Evolutionary conservation across 108 stramenopile genomes (phyloP), one percentile per base, ranked within the genome.

Genomic region (Nitzschia inconspicua): DNA sequence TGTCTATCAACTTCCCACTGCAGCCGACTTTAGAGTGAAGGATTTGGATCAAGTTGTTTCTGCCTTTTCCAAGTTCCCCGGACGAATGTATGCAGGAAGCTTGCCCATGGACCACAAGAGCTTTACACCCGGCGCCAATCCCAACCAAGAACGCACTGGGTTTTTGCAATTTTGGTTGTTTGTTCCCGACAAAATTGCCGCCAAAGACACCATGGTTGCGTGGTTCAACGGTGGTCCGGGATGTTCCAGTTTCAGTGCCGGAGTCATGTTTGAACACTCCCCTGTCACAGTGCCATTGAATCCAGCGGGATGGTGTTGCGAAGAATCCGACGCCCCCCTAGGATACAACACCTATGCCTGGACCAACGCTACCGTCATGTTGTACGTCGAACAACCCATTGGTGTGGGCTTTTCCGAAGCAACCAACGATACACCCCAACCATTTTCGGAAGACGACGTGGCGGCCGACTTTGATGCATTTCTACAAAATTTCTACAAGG

Each of bases 301-400:
- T 29, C 35, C 30, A 1, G 72, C 77, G 20, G 80, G 80, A 0
- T 53, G 48, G 39, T 60, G 46, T 30, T 32, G 61, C 0, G 30
- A 63, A 0, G 46, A 46, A 26, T 37, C 40, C 0, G 46, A 65
- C 46, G 63, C 50, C 23, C 46, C 53, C 13, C 35, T 75, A 2
- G 27, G 28, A 11, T 24, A 47, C 37, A 82, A 78, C 46, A 22
- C 47, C 4, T 53, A 73, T 16, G 40, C 70, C 2, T 78, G 76
- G 77, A 78, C 72, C 3, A 44, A 47, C 6, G 70, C 68, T 9
- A 86, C 86, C 24, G 82, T 75, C 66, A 80, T 89, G 59, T 44
- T 94, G 27, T 91, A 80, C 68, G 68, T 94, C 3, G 92, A 91
- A 30, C 85, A 86, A 35, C 93, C 93, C 1, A 58, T 71, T 25